phyloP scores from a whole-genome alignment of 306 rosid genomes.

The Cotoneaster glaucophyllus region DNA sequence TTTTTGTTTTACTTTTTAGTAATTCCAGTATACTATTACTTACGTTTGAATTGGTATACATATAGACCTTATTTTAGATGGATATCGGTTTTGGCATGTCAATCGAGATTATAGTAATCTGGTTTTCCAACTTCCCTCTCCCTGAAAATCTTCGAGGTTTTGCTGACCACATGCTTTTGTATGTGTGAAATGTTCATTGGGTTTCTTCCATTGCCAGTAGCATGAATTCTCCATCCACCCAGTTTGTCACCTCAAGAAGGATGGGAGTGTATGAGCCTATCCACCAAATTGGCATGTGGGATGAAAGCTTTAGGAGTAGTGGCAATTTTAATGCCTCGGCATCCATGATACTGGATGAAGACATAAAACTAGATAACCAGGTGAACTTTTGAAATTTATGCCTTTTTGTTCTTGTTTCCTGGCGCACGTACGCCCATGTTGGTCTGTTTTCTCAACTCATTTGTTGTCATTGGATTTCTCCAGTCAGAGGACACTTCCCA shows the following conservation, averaged over 20 bases:
- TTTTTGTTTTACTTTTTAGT: not conserved
- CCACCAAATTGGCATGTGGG: slow-evolving; percentile 80
- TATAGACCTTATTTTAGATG: not conserved
- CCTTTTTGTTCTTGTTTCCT: slow-evolving; percentile 12
- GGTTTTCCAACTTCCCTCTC: not conserved
- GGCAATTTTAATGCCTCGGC: slow-evolving; percentile 40
- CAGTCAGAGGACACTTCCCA: slow-evolving; percentile 51
- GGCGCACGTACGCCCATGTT: not conserved
- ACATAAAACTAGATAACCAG: slow-evolving; percentile 52
- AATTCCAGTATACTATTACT: not conserved
- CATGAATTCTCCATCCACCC: slow-evolving; percentile 67
- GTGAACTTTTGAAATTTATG: slow-evolving; percentile 23
- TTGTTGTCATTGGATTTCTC: not conserved
- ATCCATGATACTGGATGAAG: slow-evolving; percentile 42
- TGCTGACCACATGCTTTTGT: not conserved
- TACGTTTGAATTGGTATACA: not conserved
- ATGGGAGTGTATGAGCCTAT: slow-evolving; percentile 75
- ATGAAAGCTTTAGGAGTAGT: slow-evolving; percentile 51
- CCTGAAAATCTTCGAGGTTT: not conserved
- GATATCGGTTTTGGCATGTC: not conserved
- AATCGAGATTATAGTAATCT: not conserved
- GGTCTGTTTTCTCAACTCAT: slow-evolving; percentile 10
- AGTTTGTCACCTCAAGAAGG: slow-evolving; percentile 59
- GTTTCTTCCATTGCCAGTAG: slow-evolving; percentile 29
- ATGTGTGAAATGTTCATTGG: slow-evolving; percentile 12